phyloP scores from a whole-genome alignment of 2,329 filamentous ascomycete genomes.

The Aspergillus felis region DNA sequence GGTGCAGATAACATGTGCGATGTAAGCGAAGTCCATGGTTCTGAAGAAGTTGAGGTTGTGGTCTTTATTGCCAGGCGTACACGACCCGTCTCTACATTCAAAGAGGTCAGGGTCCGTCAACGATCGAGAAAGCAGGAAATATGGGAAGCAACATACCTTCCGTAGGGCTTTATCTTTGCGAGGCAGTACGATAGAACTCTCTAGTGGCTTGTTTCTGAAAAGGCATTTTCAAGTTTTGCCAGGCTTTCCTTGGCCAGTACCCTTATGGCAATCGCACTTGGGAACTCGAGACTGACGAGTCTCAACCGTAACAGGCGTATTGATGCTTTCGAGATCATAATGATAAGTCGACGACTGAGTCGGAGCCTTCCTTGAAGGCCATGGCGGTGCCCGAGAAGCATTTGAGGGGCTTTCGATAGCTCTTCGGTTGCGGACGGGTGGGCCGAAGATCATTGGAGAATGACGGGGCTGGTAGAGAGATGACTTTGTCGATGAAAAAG shows the following conservation, averaged over 20 bases:
- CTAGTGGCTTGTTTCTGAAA: neutral
- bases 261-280: neutral
- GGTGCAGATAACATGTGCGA: too few species aligned
- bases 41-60: too few species aligned
- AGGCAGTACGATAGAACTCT: neutral
- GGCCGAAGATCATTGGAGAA: neutral
- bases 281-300: neutral
- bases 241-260: neutral
- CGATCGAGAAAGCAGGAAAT: neutral
- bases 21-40: too few species aligned
- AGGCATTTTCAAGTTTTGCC: neutral
- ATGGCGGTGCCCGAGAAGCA: neutral
- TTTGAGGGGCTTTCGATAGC: neutral
- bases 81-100: too few species aligned
- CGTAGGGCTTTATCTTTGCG: neutral
- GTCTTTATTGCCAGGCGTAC: too few species aligned
- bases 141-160: neutral
- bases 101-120: too few species aligned
- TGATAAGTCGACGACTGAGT: neutral
- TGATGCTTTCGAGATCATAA: neutral
- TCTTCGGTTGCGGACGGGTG: neutral
- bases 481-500: neutral
- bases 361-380: neutral
- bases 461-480: neutral
- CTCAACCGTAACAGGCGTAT: neutral